Percentiles rank a stretch among this genome's conserved stretches.
These are phyloP conservation scores for Cyberlindnera euphorbiae DNA, from an alignment of 805 yeast species.

Conservation along the genomic window DNA sequence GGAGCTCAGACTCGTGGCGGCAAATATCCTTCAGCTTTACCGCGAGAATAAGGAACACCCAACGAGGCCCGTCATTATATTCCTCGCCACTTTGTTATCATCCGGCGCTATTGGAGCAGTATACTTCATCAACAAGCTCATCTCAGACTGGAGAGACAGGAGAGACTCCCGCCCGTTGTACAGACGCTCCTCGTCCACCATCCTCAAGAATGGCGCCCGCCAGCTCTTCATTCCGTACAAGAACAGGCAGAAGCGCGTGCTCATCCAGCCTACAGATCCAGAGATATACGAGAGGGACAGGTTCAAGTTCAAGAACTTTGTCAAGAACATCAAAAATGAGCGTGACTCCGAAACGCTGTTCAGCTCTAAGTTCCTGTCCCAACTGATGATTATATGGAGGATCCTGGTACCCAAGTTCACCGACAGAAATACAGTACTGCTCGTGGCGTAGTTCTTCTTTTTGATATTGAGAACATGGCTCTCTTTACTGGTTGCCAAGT, in stretches of 20 bases:
- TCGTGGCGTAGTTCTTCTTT: conserved; percentile 68
- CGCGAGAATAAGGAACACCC: conserved; percentile 25
- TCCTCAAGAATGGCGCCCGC: conserved; percentile 28
- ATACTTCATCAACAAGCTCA: conserved; percentile 22
- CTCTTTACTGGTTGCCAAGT: conserved; percentile 75
- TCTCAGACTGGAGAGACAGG: conserved; percentile 25
- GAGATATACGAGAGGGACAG: conserved; percentile 26
- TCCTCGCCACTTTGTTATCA: conserved; percentile 22
- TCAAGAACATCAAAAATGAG: conserved; percentile 20
- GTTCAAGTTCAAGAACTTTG: conserved; percentile 26
- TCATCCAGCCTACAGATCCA: conserved; percentile 26
- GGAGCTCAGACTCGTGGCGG: conserved; percentile 20
- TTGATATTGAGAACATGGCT: conserved; percentile 82
- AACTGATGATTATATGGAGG: conserved; percentile 70
- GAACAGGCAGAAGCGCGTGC: conserved; percentile 23
- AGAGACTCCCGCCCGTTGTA: conserved; percentile 26
- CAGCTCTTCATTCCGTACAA: conserved; percentile 27
- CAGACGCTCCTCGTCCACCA: conserved; percentile 26
- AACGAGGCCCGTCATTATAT: conserved; percentile 26
- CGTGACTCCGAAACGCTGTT: conserved; percentile 27
- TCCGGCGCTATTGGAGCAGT: conserved; percentile 21
- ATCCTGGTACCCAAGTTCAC: conserved; percentile 74
- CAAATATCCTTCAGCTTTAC: conserved; percentile 23
- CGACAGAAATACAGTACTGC: conserved; percentile 60
- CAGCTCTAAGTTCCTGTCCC: conserved; percentile 65